Evolutionary conservation across 371 early-diverging fungal genomes (phyloP).

Genomic region (Mucor saturninus): DNA sequence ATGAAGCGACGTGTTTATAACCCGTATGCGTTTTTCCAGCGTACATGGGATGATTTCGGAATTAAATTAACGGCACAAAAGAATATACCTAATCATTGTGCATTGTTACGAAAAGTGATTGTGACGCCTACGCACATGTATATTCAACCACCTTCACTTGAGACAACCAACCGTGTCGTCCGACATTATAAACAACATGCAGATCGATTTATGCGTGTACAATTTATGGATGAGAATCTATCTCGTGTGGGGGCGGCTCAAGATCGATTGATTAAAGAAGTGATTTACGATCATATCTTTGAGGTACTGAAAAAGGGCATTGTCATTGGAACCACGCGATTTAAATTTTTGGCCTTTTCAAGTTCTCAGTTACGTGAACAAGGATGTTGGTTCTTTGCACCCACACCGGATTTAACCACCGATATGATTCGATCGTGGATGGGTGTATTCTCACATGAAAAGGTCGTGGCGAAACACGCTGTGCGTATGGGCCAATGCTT

Average conservation of each 20-base stretch:
- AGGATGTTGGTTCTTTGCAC: slow-evolving; percentile 76
- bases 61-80: slow-evolving; percentile 23
- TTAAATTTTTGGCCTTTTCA: slow-evolving; percentile 76
- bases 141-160: slow-evolving; percentile 58
- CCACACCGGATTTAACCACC: slow-evolving; percentile 44
- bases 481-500: slow-evolving; percentile 83
- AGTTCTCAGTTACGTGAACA: slow-evolving; percentile 72
- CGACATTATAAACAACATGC: slow-evolving; percentile 51
- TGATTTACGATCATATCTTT: slow-evolving; percentile 58
- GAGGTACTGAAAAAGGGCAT: slow-evolving; percentile 61
- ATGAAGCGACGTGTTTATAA: slow-evolving; percentile 47
- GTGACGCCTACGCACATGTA: slow-evolving; percentile 68
- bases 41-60: slow-evolving; percentile 28
- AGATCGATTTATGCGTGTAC: slow-evolving; percentile 73
- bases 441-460: slow-evolving; percentile 74
- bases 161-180: slow-evolving; percentile 72
- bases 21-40: slow-evolving; percentile 21
- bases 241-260: slow-evolving; percentile 37
- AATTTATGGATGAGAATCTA: slow-evolving; percentile 69
- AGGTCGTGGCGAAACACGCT: slow-evolving; percentile 74
- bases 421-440: slow-evolving; percentile 71
- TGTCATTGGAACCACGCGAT: slow-evolving; percentile 59
- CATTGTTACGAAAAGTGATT: slow-evolving; percentile 61
- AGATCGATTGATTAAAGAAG: slow-evolving; percentile 29
- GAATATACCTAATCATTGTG: slow-evolving; percentile 56